These are phyloP conservation scores for Saccharomycopsis babjevae DNA, from an alignment of 805 yeast species.

Conservation along the genomic window DNA sequence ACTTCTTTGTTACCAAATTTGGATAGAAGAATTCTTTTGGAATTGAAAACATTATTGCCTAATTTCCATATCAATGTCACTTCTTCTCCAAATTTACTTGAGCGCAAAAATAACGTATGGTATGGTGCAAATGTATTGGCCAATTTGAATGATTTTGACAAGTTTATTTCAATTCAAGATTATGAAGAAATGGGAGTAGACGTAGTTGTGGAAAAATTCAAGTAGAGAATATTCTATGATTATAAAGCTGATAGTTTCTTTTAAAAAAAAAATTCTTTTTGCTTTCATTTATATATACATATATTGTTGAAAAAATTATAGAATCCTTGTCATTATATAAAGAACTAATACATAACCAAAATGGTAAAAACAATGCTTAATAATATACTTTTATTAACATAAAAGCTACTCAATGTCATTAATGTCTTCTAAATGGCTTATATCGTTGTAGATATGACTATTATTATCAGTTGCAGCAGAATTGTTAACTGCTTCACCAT, in stretches of 20 bases:
- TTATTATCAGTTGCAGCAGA: not conserved
- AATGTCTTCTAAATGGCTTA: not conserved
- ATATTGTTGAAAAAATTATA: not conserved
- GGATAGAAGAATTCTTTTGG: conserved; percentile 55
- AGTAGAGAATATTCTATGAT: conserved; percentile 24
- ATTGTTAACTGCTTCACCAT: too few species aligned
- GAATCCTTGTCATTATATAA: not conserved
- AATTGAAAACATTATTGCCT: conserved; percentile 51
- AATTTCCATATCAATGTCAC: conserved; percentile 60
- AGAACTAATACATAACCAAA: not conserved
- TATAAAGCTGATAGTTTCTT: too few species aligned
- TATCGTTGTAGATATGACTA: not conserved
- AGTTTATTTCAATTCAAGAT: conserved; percentile 65
- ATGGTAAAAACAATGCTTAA: not conserved
- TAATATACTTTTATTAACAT: not conserved
- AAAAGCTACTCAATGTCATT: not conserved
- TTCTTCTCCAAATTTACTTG: conserved; percentile 54
- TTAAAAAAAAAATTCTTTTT: not conserved
- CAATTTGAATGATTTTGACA: conserved; percentile 73
- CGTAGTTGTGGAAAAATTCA: conserved; percentile 34
- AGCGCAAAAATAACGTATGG: conserved; percentile 64
- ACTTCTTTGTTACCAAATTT: conserved; percentile 60
- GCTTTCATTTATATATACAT: not conserved
- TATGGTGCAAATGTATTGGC: conserved; percentile 73
- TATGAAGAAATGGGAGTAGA: conserved; percentile 61